phyloP scores from a whole-genome alignment of 345 rosid species.

The Anastatica hierochuntica region DNA sequence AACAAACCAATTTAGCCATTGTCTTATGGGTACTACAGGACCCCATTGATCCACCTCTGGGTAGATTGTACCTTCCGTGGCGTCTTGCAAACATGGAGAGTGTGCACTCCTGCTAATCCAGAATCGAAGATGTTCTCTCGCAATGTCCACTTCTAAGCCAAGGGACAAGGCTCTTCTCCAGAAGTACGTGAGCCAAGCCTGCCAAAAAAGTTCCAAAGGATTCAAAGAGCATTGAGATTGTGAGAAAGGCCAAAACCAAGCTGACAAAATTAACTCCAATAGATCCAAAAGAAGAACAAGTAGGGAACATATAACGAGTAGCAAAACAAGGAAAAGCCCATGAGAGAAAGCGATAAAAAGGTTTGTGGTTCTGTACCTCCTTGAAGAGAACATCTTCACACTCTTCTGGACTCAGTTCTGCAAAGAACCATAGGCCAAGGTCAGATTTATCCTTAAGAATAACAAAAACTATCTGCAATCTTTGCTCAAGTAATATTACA shows the following conservation, averaged over 20 bases:
- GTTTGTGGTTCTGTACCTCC: slow-evolving; percentile 47
- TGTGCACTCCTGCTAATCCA: slow-evolving; percentile 80
- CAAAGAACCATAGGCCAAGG: neutral
- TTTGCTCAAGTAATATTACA: neutral
- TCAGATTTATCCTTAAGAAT: slow-evolving; percentile 6
- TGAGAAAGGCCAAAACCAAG: too few species aligned
- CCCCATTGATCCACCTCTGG: neutral
- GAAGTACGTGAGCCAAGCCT: slow-evolving; percentile 99
- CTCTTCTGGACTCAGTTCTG: slow-evolving; percentile 93
- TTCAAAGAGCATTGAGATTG: too few species aligned
- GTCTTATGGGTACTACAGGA: neutral
- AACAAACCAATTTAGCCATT: neutral
- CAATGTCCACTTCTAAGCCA: slow-evolving; percentile 67
- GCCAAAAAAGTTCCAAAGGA: too few species aligned
- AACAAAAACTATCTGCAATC: neutral
- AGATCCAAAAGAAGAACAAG: too few species aligned
- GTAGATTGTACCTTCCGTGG: slow-evolving; percentile 57
- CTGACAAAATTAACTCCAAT: too few species aligned
- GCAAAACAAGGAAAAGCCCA: slow-evolving; percentile 1
- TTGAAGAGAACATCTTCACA: slow-evolving; percentile 97
- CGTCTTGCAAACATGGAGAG: slow-evolving; percentile 80
- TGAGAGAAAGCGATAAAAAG: slow-evolving; percentile 4
- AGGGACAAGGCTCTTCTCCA: slow-evolving; percentile 90
- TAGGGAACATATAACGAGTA: neutral
- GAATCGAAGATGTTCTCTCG: slow-evolving; percentile 65